Evolutionary conservation across 2,329 filamentous ascomycete genomes (phyloP), one percentile per base, ranked within the genome.

Genomic region (Dactylellina sp.): DNA sequence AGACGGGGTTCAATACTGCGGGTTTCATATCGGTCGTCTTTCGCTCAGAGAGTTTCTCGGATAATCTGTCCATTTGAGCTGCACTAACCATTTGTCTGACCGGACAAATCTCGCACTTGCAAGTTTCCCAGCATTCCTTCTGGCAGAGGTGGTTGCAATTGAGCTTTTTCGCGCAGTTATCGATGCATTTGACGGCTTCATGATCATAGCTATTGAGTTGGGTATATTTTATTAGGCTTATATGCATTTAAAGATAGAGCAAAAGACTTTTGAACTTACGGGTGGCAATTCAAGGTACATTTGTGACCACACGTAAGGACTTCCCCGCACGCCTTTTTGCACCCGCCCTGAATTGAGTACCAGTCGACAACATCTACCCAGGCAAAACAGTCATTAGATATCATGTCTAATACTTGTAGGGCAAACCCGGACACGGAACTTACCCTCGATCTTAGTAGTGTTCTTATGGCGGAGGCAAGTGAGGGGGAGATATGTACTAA

Each of bases 381-480:
- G 77, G 18, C n/a, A 12, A 7, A 11, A 9, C 5, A 46, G 14
- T 11, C 7, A 18, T 35, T 37, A 37, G 55, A 47, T 12, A 22
- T n/a, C 22, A 32, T 20, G 28, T 14, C 20, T 24, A 37, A 2
- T 2, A 24, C 22, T 6, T 42, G 18, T 7, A 42, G 20, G 7
- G 16, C 22, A 49, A 22, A 50, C 14, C 7, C 44, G 7, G 18
- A 28, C 1, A 7, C 4, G 22, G 11, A 24, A 37, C 71, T 70
- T 68, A 84, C 82, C 78, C 55, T 82, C 80, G 28, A 92, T 84
- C 49, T 83, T 82, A 0, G 82, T 85, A 25, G 82, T 83, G 0
- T 79, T 82, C 0, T 81, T 79, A 78, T 94, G 91, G 0, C 84
- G 86, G 4, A 81, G 78, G 78, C 91, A 95, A 4, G 83, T 83